Percentiles rank a stretch among this genome's conserved stretches.
phyloP scores from a whole-genome alignment of 768 basidiomycete species.

The Lentinula guzmanii region DNA sequence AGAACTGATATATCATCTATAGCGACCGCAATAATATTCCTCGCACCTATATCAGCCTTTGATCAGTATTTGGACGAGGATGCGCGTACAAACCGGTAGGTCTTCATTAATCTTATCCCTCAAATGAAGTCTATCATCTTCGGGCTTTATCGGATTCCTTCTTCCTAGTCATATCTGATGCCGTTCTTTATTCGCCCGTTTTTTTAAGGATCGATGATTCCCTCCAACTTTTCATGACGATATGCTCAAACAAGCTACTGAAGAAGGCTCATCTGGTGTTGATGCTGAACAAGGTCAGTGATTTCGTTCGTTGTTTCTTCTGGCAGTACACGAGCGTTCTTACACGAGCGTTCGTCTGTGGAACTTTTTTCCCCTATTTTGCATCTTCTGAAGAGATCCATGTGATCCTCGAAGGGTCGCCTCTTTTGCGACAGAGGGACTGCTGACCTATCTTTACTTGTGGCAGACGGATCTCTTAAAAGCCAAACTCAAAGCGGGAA shows the following conservation, averaged over 20 bases:
- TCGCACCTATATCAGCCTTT: slow-evolving; percentile 83
- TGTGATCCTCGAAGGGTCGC: too few species aligned
- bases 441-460: not conserved
- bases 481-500: slow-evolving; percentile 63
- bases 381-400: too few species aligned
- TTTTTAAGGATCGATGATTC: slow-evolving; percentile 59
- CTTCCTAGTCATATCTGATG: not conserved
- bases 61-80: slow-evolving; percentile 90
- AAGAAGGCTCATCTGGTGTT: slow-evolving; percentile 69
- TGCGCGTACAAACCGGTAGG: slow-evolving; percentile 56
- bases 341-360: too few species aligned
- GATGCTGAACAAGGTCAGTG: slow-evolving; percentile 69
- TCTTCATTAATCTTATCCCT: not conserved
- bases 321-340: too few species aligned
- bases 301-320: too few species aligned
- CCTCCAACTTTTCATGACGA: slow-evolving; percentile 66
- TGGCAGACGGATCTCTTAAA: slow-evolving; percentile 64
- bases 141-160: too few species aligned
- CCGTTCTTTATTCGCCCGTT: not conserved
- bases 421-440: not conserved
- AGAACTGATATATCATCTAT: slow-evolving; percentile 19
- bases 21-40: slow-evolving; percentile 79
- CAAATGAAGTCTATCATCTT: too few species aligned
- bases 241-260: slow-evolving; percentile 72
- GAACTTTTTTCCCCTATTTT: too few species aligned